A percentile compares a stretch with the other conserved stretches of the same genome.
phyloP scores from a whole-genome alignment of 1,284 basidiomycete species.

The Mycosarcoma mackinlayi region DNA sequence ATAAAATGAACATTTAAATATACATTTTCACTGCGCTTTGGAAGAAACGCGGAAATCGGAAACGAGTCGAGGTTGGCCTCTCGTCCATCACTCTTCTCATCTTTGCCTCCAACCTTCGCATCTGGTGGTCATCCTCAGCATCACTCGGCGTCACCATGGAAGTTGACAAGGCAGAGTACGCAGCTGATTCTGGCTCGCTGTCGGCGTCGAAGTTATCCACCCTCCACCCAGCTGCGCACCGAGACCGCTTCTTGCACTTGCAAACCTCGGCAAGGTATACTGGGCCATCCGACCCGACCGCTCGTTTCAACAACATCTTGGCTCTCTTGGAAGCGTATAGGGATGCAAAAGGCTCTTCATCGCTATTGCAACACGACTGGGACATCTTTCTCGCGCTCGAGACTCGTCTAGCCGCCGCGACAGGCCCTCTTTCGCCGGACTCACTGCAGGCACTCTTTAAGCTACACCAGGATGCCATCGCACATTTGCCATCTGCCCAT shows the following conservation, averaged over 20 bases:
- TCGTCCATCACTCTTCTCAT: slow-evolving; percentile 1
- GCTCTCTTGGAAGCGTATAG: slow-evolving; percentile 20
- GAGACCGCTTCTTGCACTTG: slow-evolving; percentile 31
- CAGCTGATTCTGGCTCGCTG: neutral
- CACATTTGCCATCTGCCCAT: slow-evolving; percentile 12
- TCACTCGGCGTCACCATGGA: neutral
- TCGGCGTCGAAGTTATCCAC: slow-evolving; percentile 7
- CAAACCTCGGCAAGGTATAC: slow-evolving; percentile 26
- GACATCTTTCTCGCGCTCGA: slow-evolving; percentile 33
- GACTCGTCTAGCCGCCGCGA: slow-evolving; percentile 23
- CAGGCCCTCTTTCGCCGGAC: slow-evolving; percentile 19
- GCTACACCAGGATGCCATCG: slow-evolving; percentile 37
- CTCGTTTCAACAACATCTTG: slow-evolving; percentile 17
- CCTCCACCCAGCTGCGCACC: slow-evolving; percentile 27
- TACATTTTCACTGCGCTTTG: neutral
- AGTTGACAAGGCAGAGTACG: neutral
- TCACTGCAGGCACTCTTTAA: slow-evolving; percentile 31
- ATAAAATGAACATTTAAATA: too few species aligned
- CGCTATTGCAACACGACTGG: slow-evolving; percentile 22
- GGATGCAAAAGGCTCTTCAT: slow-evolving; percentile 8
- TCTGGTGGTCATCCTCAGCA: neutral
- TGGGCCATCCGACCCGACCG: slow-evolving; percentile 20
- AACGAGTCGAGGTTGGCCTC: neutral
- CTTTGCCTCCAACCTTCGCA: neutral
- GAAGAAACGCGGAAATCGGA: neutral